phyloP scores from a whole-genome alignment of 805 yeast species.

The Phaffomyces opuntiae region DNA sequence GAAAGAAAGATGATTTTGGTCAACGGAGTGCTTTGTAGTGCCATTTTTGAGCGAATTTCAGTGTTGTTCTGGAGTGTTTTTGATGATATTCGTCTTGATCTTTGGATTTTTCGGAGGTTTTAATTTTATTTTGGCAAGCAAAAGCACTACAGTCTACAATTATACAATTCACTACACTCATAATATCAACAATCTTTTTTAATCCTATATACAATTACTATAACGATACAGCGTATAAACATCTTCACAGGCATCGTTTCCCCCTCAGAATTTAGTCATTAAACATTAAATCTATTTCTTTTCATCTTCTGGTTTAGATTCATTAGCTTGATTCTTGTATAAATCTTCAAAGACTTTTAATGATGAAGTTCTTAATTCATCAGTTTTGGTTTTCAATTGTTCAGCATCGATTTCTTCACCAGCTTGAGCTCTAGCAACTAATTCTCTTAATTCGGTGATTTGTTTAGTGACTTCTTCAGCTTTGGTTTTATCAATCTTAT shows the following conservation, averaged over 20 bases:
- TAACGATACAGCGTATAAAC: not conserved
- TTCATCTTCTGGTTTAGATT: constrained; percentile 23
- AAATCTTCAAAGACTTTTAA: constrained; percentile 64
- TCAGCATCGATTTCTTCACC: constrained; percentile 52
- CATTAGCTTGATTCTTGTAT: constrained; percentile 22
- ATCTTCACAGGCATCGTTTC: constrained; percentile 1
- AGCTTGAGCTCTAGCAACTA: constrained; percentile 64
- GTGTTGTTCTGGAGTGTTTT: not conserved
- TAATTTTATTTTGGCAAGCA: too few species aligned
- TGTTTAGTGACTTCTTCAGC: constrained; percentile 39
- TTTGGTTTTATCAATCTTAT: constrained; percentile 49
- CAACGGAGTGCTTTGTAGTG: constrained; percentile 44
- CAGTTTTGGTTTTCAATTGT: constrained; percentile 71
- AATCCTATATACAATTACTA: constrained; percentile 7
- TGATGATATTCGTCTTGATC: not conserved
- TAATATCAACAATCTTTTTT: constrained; percentile 1
- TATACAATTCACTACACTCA: not conserved
- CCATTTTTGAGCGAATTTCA: not conserved
- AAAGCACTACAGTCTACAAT: too few species aligned
- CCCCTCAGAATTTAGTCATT: constrained; percentile 1
- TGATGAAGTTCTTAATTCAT: constrained; percentile 70
- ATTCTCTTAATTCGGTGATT: constrained; percentile 54
- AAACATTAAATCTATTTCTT: constrained; percentile 8
- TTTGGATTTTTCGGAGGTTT: not conserved
- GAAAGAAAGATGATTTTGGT: constrained; percentile 74